Evolutionary conservation across 1,139 yeast genomes (phyloP).

Genomic region (Nakaseomyces bracarensis): DNA sequence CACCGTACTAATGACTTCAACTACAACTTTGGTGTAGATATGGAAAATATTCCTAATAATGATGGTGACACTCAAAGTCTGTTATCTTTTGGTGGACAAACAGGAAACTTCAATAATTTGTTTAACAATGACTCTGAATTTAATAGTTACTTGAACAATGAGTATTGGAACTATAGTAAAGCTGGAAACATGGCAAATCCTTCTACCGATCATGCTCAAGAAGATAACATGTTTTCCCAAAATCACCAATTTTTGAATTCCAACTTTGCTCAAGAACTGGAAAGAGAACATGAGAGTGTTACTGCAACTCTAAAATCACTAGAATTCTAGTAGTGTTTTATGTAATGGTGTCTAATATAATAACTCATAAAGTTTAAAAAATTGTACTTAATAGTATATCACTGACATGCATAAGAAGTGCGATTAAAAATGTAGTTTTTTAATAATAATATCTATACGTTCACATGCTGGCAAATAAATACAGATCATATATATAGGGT

Average conservation of each 20-base stretch:
- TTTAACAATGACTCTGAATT: conserved; percentile 27
- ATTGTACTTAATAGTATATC: too few relatives aligned
- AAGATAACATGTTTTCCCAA: neutral
- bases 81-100: conserved; percentile 36
- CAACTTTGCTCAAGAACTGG: conserved; percentile 14
- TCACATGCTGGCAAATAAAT: neutral
- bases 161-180: conserved; percentile 23
- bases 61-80: conserved; percentile 45
- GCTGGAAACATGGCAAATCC: conserved; percentile 6
- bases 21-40: conserved; percentile 19
- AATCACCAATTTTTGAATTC: conserved; percentile 10
- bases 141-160: conserved; percentile 29
- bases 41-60: conserved; percentile 19
- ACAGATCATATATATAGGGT: neutral
- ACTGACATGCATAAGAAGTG: too few relatives aligned
- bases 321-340: neutral
- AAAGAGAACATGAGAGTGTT: conserved; percentile 7
- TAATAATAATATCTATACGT: neutral
- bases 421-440: too few relatives aligned
- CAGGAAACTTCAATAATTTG: conserved; percentile 15
- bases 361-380: too few relatives aligned
- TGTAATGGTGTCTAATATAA: too few relatives aligned
- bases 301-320: conserved; percentile 1
- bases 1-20: conserved; percentile 13
- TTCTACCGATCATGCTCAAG: neutral